These are phyloP conservation scores for Dryas octopetala DNA, from an alignment of 306 rosid species.

Conservation along the genomic window DNA sequence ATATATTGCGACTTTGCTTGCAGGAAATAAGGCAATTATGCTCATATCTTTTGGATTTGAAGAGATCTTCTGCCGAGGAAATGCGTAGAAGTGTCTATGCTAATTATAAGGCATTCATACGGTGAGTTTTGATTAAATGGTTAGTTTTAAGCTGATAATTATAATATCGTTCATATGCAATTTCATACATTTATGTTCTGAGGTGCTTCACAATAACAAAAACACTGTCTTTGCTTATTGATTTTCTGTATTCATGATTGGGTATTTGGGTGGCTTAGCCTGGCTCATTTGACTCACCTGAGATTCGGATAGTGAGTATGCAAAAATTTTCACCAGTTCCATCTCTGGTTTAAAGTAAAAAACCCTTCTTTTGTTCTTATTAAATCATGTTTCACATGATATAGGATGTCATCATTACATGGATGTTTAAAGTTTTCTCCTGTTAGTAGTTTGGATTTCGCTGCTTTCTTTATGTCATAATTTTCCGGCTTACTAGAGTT, in stretches of 20 bases:
- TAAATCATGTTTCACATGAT: not conserved
- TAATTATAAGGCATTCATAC: conserved; percentile 90
- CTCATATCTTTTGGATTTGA: conserved; percentile 75
- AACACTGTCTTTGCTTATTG: not conserved
- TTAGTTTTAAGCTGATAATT: not conserved
- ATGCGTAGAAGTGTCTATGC: conserved; percentile 99
- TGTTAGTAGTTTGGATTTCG: not conserved
- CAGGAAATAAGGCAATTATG: conserved; percentile 97
- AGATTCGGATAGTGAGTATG: not conserved
- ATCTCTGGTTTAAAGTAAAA: not conserved
- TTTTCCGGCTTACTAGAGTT: not conserved
- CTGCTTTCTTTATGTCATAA: not conserved
- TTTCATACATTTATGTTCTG: not conserved
- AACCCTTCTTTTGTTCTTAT: not conserved
- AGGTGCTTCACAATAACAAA: not conserved
- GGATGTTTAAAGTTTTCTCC: not conserved
- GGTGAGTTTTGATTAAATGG: conserved; percentile 51
- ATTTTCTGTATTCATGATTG: not conserved
- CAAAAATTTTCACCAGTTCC: not conserved
- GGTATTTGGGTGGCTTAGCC: not conserved
- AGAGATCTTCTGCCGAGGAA: conserved; percentile 94
- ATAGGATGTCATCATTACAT: not conserved
- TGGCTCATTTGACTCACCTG: not conserved
- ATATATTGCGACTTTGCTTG: conserved; percentile 2
- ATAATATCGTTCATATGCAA: not conserved